phyloP scores from a whole-genome alignment of 257 asterid species.

The Solanum bukasovii region DNA sequence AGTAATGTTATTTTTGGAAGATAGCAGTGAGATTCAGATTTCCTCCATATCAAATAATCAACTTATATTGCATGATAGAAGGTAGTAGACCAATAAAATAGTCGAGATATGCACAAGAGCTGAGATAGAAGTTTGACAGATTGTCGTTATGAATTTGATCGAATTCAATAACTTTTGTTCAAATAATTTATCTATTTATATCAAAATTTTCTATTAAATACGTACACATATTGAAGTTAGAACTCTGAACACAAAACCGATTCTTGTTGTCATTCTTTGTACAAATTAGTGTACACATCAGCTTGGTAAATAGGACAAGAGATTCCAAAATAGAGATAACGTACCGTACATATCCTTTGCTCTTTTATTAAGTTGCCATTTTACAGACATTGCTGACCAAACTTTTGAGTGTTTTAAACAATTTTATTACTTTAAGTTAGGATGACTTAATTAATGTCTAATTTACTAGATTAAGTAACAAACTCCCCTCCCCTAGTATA shows the following conservation, averaged over 20 bases:
- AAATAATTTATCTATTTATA: neutral
- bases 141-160: neutral
- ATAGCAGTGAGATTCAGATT: neutral
- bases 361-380: neutral
- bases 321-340: neutral
- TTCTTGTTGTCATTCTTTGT: neutral
- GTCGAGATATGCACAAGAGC: neutral
- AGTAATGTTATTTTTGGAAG: neutral
- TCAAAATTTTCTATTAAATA: rapidly evolving
- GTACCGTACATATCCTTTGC: neutral
- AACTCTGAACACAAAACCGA: neutral
- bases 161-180: neutral
- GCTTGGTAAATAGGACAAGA: neutral
- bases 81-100: neutral
- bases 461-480: neutral
- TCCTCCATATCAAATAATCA: neutral
- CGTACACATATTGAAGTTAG: neutral
- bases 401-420: neutral
- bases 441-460: neutral
- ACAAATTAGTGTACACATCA: neutral
- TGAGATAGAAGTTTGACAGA: rapidly evolving
- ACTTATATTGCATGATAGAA: neutral
- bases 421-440: neutral
- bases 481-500: neutral
- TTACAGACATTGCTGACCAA: neutral